Evolutionary conservation across 306 rosid genomes (phyloP).

Genomic region (Crotalaria pallida): DNA sequence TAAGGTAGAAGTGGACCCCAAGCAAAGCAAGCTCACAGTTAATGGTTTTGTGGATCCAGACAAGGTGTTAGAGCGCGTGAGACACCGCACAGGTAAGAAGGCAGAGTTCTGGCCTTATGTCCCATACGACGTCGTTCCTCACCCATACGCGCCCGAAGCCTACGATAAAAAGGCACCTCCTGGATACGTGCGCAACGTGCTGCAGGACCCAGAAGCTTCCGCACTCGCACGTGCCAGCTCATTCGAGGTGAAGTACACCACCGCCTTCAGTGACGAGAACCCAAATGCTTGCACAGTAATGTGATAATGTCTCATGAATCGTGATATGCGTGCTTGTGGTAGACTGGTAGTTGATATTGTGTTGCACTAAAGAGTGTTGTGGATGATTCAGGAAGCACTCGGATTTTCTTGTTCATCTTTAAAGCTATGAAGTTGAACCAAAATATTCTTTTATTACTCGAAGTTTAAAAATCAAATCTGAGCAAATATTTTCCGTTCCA

Average conservation of each 20-base stretch:
- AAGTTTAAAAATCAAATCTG: too few species aligned
- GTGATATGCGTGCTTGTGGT: too few species aligned
- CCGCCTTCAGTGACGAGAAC: constrained; percentile 68
- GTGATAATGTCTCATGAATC: constrained; percentile 26
- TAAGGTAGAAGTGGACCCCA: constrained; percentile 45
- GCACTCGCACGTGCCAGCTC: constrained; percentile 62
- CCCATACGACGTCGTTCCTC: constrained; percentile 60
- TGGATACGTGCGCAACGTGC: constrained; percentile 55
- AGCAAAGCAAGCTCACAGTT: constrained; percentile 56
- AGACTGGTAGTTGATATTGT: too few species aligned
- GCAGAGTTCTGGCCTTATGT: constrained; percentile 66
- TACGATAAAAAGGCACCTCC: constrained; percentile 65
- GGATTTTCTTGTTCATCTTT: not conserved
- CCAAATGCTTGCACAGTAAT: constrained; percentile 47
- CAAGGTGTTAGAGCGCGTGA: constrained; percentile 49
- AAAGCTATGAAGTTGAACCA: not conserved
- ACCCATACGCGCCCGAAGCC: constrained; percentile 51
- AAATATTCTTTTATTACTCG: too few species aligned
- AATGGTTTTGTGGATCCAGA: constrained; percentile 43
- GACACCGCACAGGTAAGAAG: constrained; percentile 62
- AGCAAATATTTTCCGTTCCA: too few species aligned
- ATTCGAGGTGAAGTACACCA: constrained; percentile 63
- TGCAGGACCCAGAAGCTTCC: constrained; percentile 27
- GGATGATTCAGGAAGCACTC: not conserved
- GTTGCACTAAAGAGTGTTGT: not conserved